Percentiles rank a stretch among this genome's conserved stretches.
These are phyloP conservation scores for Starmerella davenportii DNA, from an alignment of 805 yeast genomes.

Conservation along the genomic window DNA sequence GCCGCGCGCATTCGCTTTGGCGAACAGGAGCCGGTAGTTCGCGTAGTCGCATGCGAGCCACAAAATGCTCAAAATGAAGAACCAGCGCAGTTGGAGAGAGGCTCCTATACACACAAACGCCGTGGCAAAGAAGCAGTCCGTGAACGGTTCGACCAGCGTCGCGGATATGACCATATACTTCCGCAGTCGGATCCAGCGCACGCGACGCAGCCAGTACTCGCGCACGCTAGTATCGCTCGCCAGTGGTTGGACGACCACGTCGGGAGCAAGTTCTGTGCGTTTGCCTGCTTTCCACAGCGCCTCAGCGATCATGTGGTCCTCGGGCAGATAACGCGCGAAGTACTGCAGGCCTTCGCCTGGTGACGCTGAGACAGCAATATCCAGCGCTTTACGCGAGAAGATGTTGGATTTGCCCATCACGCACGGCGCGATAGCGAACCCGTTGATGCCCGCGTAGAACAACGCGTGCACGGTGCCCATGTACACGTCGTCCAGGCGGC, in stretches of 20 bases:
- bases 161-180: conserved; percentile 78
- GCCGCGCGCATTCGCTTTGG: conserved; percentile 2
- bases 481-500: conserved; percentile 69
- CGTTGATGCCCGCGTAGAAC: conserved; percentile 64
- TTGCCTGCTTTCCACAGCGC: conserved; percentile 64
- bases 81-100: background rate
- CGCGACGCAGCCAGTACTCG: conserved; percentile 51
- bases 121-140: conserved; percentile 49
- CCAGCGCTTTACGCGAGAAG: conserved; percentile 46
- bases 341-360: conserved; percentile 35
- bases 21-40: conserved; percentile 28
- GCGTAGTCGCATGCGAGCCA: conserved; percentile 53
- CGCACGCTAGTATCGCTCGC: conserved; percentile 22
- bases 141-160: conserved; percentile 69
- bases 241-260: conserved; percentile 61
- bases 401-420: conserved; percentile 80
- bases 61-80: conserved; percentile 27
- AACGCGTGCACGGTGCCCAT: conserved; percentile 68
- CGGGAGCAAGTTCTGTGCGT: conserved; percentile 62
- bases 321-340: conserved; percentile 72
- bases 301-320: conserved; percentile 82
- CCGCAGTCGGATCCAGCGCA: conserved; percentile 72
- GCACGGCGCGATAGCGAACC: conserved; percentile 63
- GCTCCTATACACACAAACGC: conserved; percentile 22
- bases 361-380: conserved; percentile 19